Percentiles rank a stretch among this genome's conserved stretches.
Evolutionary conservation across 768 basidiomycete genomes (phyloP).

Genomic region (Tephrocybe rancida): DNA sequence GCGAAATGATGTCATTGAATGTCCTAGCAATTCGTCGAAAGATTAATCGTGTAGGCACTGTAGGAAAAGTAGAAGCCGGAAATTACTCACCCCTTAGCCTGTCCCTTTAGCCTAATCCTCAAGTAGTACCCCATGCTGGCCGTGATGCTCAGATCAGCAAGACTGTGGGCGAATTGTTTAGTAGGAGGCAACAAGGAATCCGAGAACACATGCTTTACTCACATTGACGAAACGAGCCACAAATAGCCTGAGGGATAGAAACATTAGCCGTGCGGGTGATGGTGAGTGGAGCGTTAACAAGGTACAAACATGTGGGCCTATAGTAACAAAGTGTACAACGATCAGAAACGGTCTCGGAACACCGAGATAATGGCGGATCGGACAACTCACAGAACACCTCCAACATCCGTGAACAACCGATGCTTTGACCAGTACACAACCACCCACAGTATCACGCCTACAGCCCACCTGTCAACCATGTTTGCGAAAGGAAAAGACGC

Average conservation of each 20-base stretch:
- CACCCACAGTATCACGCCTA: slow-evolving; percentile 1
- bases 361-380: neutral
- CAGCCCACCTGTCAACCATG: neutral
- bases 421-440: slow-evolving; percentile 4
- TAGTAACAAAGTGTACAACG: neutral
- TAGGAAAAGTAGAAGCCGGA: neutral
- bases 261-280: neutral
- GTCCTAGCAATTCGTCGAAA: neutral
- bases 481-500: no score
- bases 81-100: neutral
- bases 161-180: neutral
- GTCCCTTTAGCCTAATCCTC: neutral
- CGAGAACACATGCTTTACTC: neutral
- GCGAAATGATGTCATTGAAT: slow-evolving; percentile 1
- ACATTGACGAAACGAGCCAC: slow-evolving; percentile 5
- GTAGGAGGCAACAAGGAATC: neutral
- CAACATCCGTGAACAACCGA: neutral
- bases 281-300: neutral
- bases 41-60: neutral
- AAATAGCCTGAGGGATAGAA: neutral
- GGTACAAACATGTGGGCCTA: neutral
- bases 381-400: slow-evolving; percentile 1
- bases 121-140: slow-evolving; percentile 1
- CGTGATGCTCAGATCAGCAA: slow-evolving; percentile 2
- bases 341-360: neutral